Evolutionary conservation across 2,329 filamentous ascomycete genomes (phyloP).

Genomic region (Nemania sp.): DNA sequence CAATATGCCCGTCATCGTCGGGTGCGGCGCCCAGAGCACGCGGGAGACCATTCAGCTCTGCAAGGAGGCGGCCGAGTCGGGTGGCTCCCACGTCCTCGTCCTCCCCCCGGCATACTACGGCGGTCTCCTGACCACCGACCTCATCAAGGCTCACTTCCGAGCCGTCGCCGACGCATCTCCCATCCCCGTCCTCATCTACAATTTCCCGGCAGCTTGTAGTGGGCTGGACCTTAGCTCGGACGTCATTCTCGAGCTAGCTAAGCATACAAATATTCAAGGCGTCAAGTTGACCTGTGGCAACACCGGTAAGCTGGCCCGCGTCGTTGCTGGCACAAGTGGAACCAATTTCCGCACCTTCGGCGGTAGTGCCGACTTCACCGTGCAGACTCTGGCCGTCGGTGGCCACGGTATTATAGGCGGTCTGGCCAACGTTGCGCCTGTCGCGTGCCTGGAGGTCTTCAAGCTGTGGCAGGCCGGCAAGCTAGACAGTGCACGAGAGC

Average conservation of each 20-base stretch:
- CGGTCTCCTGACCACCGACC: conserved; percentile 68
- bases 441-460: conserved; percentile 71
- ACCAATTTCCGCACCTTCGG: conserved; percentile 71
- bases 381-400: conserved; percentile 71
- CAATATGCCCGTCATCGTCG: conserved; percentile 72
- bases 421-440: conserved; percentile 76
- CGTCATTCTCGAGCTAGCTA: conserved; percentile 64
- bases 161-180: conserved; percentile 70
- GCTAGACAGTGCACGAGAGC: conserved; percentile 66
- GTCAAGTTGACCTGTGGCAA: conserved; percentile 67
- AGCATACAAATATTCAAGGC: conserved; percentile 63
- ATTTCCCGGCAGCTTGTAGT: conserved; percentile 75
- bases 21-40: conserved; percentile 71
- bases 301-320: conserved; percentile 62
- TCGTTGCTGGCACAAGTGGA: conserved; percentile 55
- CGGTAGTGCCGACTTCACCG: conserved; percentile 72
- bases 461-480: conserved; percentile 71
- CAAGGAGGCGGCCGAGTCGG: conserved; percentile 67
- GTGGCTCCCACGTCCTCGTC: conserved; percentile 71
- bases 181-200: conserved; percentile 77
- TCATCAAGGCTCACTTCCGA: conserved; percentile 72
- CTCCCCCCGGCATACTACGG: conserved; percentile 74
- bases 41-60: conserved; percentile 71
- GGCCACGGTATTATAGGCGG: conserved; percentile 74
- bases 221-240: conserved; percentile 77